Evolutionary conservation across 2,329 filamentous ascomycete genomes (phyloP), one percentile per base, ranked within the genome.

Genomic region (Tolypocladium tundrense): DNA sequence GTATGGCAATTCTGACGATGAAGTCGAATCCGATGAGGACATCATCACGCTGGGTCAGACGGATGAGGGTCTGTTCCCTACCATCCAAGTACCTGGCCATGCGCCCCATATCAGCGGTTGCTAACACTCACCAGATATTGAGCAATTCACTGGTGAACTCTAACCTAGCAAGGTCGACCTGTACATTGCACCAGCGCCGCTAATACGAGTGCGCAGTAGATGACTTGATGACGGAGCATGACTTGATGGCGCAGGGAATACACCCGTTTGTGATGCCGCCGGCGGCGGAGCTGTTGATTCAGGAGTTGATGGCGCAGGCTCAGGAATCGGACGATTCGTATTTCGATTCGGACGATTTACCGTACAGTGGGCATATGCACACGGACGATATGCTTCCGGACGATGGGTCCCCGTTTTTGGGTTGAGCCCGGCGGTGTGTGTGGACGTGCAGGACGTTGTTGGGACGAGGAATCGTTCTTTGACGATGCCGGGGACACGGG

Each of bases 261-360:
- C 61, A 2, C 62, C 61, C 7, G 59, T 60, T 3, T 60, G 61
- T 4, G 57, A 63, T 39, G 62, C 59, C 5, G 62, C 58, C 14
- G 60, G 63, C 11, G 62, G 60, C 24, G 61, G 61, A 19, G 65
- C 66, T 19, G 65, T 65, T 54, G 65, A 62, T 66, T 60, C 67
- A 66, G 66, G 65, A 68, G 39, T 31, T 54, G 24, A 21, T 54
- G 53, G 53, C 53, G 21, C 53, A 21, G 24, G 59, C 59, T 5
- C 57, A 55, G 13, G 53, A 57, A 6, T 52, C 58, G 5, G 59
- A 61, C 19, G 31, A n/a, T n/a, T 3, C 24, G 14, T 7, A 3
- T 13, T 48, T 48, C 24, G 43, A 48, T 8, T 16, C 24, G 14
- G 24, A 31, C 43, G 11, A 48, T 27, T 39, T 14, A 5, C 13